phyloP scores from a whole-genome alignment of 2,329 filamentous ascomycete species.

The Cladosporium halotolerans region DNA sequence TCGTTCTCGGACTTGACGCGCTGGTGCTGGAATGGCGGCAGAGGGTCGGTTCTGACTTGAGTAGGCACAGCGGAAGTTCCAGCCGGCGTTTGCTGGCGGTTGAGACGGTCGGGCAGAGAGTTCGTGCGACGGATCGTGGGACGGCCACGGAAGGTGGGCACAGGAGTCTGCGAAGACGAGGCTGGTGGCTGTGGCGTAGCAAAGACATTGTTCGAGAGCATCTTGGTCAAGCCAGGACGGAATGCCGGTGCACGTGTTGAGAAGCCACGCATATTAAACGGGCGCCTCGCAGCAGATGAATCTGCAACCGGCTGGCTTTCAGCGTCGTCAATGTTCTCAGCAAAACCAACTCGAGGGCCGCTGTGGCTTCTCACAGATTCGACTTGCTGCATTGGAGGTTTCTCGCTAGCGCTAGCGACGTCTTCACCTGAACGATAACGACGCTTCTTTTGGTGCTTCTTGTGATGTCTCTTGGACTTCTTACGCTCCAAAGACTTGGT shows the following conservation, averaged over 20 bases:
- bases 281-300: constrained; percentile 16
- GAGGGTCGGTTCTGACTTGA: constrained; percentile 18
- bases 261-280: constrained; percentile 40
- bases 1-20: constrained; percentile 1
- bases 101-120: constrained; percentile 65
- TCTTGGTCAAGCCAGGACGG: constrained; percentile 56
- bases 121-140: constrained; percentile 59
- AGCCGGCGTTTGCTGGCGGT: constrained; percentile 24
- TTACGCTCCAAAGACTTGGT: constrained; percentile 32
- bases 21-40: constrained; percentile 25
- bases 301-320: constrained; percentile 14
- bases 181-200: constrained; percentile 33
- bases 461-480: constrained; percentile 35
- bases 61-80: constrained; percentile 16
- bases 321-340: constrained; percentile 30
- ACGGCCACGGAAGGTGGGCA: constrained; percentile 13
- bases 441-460: constrained; percentile 41
- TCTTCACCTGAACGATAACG: constrained; percentile 29
- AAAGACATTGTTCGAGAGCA: constrained; percentile 67
- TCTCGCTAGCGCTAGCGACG: constrained; percentile 22
- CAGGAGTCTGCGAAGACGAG: background rate
- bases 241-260: constrained; percentile 41
- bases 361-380: constrained; percentile 6
- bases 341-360: constrained; percentile 34
- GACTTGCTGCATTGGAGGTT: background rate